Evolutionary conservation across 140 eudicot species (phyloP).

Genomic region (Stevia rebaudiana): DNA sequence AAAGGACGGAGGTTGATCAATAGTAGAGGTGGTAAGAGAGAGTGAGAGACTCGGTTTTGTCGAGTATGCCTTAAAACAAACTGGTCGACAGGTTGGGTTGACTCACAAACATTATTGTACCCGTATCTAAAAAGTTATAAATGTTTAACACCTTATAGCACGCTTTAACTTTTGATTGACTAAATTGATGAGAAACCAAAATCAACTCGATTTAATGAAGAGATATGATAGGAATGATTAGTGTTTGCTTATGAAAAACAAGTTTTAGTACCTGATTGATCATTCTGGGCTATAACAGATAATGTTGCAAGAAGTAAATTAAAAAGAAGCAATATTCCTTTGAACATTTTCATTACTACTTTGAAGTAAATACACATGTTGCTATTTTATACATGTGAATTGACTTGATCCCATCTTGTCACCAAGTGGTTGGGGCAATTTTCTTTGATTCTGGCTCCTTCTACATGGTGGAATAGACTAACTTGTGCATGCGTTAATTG

Average conservation of each 20-base stretch:
- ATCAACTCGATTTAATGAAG: no score
- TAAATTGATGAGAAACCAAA: no score
- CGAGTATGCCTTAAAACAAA: neutral
- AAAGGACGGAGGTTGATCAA: no score
- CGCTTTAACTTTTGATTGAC: no score
- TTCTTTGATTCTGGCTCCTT: neutral
- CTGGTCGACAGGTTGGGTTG: neutral
- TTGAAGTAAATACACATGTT: neutral
- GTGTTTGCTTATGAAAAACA: neutral
- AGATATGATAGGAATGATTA: neutral
- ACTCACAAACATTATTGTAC: neutral
- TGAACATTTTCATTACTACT: slow-evolving; percentile 8
- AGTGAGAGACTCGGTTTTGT: no score
- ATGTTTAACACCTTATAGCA: neutral
- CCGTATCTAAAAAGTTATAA: neutral
- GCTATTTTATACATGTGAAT: slow-evolving; percentile 6
- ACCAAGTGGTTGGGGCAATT: neutral
- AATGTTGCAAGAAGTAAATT: slow-evolving; percentile 11
- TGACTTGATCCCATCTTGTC: neutral
- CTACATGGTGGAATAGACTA: neutral
- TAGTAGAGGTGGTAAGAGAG: no score
- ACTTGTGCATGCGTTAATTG: neutral
- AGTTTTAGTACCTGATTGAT: slow-evolving; percentile 32
- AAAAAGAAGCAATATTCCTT: slow-evolving; percentile 8
- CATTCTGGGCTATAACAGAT: slow-evolving; percentile 24